Percentiles rank a stretch among this genome's conserved stretches.
phyloP scores from a whole-genome alignment of 345 rosid species.

The Tarenaya hassleriana region DNA sequence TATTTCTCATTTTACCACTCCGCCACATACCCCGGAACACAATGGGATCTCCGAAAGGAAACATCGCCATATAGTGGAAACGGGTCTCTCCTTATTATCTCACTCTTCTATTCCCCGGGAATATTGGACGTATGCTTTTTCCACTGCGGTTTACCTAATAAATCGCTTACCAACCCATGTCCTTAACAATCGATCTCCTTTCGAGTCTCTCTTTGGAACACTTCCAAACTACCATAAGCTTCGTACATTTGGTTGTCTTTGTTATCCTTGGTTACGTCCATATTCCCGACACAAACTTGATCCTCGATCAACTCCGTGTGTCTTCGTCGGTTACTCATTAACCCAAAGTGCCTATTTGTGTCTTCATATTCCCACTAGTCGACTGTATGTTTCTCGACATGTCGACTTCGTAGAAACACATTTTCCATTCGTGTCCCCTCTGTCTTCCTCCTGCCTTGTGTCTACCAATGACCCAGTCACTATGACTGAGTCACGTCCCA shows the following conservation, averaged over 20 bases:
- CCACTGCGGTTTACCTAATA: not conserved
- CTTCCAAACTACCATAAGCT: not conserved
- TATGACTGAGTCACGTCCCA: too few species aligned
- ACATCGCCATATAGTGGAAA: too few species aligned
- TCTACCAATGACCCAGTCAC: not conserved
- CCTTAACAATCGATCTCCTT: not conserved
- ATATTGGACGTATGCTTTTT: not conserved
- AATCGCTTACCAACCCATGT: not conserved
- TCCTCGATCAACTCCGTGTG: not conserved
- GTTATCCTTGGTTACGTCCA: not conserved
- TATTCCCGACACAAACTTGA: not conserved
- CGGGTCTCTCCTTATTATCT: too few species aligned
- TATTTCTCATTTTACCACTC: too few species aligned
- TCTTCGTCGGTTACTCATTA: not conserved
- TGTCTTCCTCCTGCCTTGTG: not conserved
- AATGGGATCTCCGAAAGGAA: too few species aligned
- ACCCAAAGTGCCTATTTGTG: not conserved
- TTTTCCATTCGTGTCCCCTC: not conserved
- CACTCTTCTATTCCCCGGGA: too few species aligned
- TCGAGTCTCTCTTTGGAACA: not conserved
- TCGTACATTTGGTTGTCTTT: not conserved
- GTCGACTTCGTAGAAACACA: not conserved
- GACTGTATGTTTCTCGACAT: not conserved
- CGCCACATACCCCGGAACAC: too few species aligned
- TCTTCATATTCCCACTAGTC: not conserved